phyloP scores from a whole-genome alignment of 345 rosid species.

The Euphorbia tirucalli region DNA sequence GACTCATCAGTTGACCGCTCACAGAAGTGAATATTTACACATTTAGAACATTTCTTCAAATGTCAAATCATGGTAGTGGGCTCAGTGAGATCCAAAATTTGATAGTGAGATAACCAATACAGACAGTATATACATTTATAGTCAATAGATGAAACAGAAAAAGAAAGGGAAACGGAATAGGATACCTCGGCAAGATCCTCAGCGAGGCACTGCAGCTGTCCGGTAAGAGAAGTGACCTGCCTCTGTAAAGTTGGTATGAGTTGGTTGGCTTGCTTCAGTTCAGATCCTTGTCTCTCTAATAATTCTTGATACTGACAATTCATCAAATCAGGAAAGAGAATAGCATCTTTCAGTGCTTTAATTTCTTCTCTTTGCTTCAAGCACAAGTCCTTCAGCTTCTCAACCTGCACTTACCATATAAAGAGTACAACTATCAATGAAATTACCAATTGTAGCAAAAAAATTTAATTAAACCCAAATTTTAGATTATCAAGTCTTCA shows the following conservation, averaged over 20 bases:
- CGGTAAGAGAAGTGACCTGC: slow-evolving; percentile 86
- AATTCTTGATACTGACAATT: slow-evolving; percentile 52
- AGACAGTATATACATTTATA: too few relatives aligned
- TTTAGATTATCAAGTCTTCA: background rate
- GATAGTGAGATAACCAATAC: too few relatives aligned
- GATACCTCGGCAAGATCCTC: slow-evolving; percentile 79
- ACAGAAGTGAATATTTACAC: too few relatives aligned
- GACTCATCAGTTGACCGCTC: too few relatives aligned
- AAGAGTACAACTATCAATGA: background rate
- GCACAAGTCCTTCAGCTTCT: slow-evolving; percentile 88
- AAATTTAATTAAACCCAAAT: too few relatives aligned
- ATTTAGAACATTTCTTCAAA: too few relatives aligned
- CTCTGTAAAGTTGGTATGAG: slow-evolving; percentile 74
- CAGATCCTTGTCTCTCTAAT: slow-evolving; percentile 58
- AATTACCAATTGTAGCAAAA: background rate
- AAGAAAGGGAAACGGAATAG: background rate
- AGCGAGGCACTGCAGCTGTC: slow-evolving; percentile 77
- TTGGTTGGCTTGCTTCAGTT: slow-evolving; percentile 75
- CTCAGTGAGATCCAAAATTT: too few relatives aligned
- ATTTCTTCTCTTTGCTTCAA: slow-evolving; percentile 89
- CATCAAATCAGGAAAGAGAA: slow-evolving; percentile 74
- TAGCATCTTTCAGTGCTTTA: slow-evolving; percentile 62
- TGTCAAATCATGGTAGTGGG: too few relatives aligned
- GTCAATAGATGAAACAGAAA: too few relatives aligned
- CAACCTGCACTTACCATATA: slow-evolving; percentile 51